Conservation (phyloP, 73 alveolate species). For the Paraurostyla sp. region DNA sequence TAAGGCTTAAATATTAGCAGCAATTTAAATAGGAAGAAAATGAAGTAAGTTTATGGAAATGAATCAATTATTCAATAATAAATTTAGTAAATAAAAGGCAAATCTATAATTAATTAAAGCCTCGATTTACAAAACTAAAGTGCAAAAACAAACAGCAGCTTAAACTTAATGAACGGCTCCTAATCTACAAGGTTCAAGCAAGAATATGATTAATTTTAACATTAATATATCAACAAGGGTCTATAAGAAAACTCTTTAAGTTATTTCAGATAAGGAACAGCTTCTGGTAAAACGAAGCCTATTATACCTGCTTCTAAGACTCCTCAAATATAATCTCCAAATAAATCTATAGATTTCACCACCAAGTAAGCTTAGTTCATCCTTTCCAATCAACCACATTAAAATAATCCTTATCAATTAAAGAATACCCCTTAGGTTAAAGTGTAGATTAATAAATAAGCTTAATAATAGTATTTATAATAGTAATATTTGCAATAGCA, state of each 20-base stretch:
- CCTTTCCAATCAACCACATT: not conserved
- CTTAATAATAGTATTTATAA: too few species aligned
- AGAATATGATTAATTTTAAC: not conserved
- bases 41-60: not conserved
- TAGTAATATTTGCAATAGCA: not conserved
- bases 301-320: slow-evolving; percentile 3
- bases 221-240: not conserved
- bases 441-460: not conserved
- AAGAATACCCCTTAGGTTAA: not conserved
- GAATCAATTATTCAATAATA: not conserved
- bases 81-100: not conserved
- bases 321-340: slow-evolving; percentile 32
- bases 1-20: not conserved
- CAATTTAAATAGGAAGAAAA: slow-evolving; percentile 3
- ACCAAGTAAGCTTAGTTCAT: not conserved
- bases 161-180: not conserved
- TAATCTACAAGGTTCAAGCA: not conserved
- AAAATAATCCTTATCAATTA: slow-evolving; percentile 2
- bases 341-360: slow-evolving; percentile 55
- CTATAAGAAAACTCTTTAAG: not conserved
- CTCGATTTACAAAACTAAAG: not conserved
- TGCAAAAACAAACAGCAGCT: not conserved
- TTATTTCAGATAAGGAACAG: not conserved
- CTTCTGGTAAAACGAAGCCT: not conserved
- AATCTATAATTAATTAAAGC: not conserved